Percentiles rank a stretch among this genome's conserved stretches.
Evolutionary conservation across 495 filamentous ascomycete genomes (phyloP).

Genomic region (Penicillium chermesinum): DNA sequence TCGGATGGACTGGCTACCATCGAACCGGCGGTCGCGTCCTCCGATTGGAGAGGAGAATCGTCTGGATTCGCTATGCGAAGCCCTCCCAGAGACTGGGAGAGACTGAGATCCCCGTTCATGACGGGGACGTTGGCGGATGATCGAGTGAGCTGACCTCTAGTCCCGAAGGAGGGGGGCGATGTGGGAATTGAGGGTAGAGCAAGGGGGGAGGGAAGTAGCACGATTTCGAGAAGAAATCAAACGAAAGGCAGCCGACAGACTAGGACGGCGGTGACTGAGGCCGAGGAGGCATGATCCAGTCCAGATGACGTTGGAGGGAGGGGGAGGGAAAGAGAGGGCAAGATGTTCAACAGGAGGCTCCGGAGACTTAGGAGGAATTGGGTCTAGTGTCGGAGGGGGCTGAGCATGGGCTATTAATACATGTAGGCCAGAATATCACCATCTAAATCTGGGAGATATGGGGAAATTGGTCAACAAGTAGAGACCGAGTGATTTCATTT

Average conservation of each 20-base stretch:
- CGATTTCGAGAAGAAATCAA: conserved; percentile 1
- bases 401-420: conserved; percentile 14
- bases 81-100: conserved; percentile 89
- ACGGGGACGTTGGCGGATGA: conserved; percentile 16
- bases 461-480: too few relatives aligned
- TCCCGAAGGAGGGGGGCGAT: conserved; percentile 6
- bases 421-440: neutral
- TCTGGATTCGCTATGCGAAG: conserved; percentile 97
- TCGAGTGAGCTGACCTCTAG: neutral
- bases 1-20: conserved; percentile 21
- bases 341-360: conserved; percentile 26
- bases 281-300: conserved; percentile 34
- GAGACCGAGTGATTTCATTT: conserved; percentile 17
- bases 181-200: conserved; percentile 7
- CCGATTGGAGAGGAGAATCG: conserved; percentile 61
- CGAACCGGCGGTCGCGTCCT: conserved; percentile 34
- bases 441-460: neutral
- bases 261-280: conserved; percentile 36
- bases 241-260: conserved; percentile 20
- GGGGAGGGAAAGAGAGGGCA: conserved; percentile 13
- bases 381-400: conserved; percentile 22
- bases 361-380: conserved; percentile 13
- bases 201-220: conserved; percentile 5
- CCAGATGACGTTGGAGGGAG: conserved; percentile 1
- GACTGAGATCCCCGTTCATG: conserved; percentile 91